Evolutionary conservation across 1,284 basidiomycete species (phyloP), one percentile per base, ranked within the genome.

Genomic region (Leccinum subrobustum): DNA sequence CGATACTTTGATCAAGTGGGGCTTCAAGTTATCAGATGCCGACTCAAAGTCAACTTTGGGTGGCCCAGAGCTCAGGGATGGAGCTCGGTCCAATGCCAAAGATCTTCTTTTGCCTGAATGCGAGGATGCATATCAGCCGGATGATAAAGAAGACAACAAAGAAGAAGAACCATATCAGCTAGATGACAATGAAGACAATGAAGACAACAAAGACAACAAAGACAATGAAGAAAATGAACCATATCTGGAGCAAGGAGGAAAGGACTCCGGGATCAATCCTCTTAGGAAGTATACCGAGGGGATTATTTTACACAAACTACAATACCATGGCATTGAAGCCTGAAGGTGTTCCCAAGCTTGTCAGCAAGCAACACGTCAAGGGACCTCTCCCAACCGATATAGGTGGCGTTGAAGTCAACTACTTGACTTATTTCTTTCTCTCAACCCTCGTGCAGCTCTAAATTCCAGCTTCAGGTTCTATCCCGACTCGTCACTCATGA

Each of bases 251-350:
- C 37, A 39, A 39, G 37, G 37, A 39, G 37, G 37, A 39, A 63
- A 59, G 47, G 56, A 64, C 11, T 37, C 18, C 0, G 60, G 62
- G 58, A 64, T 51, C 1, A 51, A 64, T 18, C 56, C 61, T 6
- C 39, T 64, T 1, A 39, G 57, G 48, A 64, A 63, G 37, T 61
- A 60, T 14, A 56, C 29, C 3, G 37, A 61, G 18, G 60, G 54
- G 2, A 55, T 51, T n/a, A 60, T 63, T 11, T n/a, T 64, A 2
- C 27, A 29, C 6, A 48, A 14, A 7, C 47, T 48, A 23, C 23
- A 27, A 27, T 6, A 27, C 25, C 25, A 27, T 1, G 25, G 25
- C 25, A 48, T 48, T 23, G 20, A 48, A 48, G 23, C n/a, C n/a
- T n/a, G n/a, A n/a, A n/a, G n/a, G 47, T 12, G 18, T 48, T 4